Conservation (phyloP, 805 yeast genomes). For the Candida nemodendra region DNA sequence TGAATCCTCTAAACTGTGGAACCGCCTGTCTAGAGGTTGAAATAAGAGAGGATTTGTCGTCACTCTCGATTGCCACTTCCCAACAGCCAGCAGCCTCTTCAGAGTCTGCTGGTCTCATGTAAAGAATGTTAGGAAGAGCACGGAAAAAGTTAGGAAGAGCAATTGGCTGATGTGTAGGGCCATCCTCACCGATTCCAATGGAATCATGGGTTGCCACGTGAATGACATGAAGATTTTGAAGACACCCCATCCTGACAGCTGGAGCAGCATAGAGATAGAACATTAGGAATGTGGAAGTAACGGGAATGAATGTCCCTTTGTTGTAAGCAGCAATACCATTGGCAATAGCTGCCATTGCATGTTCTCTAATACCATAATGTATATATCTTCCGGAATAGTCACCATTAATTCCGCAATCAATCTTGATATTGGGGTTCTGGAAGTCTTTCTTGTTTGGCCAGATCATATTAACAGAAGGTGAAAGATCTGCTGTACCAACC, state of each 20-base stretch:
- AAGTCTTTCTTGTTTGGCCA: slow-evolving; percentile 80
- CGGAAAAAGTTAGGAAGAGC: slow-evolving; percentile 79
- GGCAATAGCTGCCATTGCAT: slow-evolving; percentile 97
- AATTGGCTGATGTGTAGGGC: slow-evolving; percentile 91
- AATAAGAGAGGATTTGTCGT: slow-evolving; percentile 64
- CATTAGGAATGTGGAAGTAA: slow-evolving; percentile 65
- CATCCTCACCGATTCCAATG: slow-evolving; percentile 89
- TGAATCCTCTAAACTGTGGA: slow-evolving; percentile 90
- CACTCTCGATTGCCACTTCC: slow-evolving; percentile 58
- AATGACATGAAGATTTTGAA: slow-evolving; percentile 76
- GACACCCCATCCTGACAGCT: slow-evolving; percentile 80
- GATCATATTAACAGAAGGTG: slow-evolving; percentile 88
- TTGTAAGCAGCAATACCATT: slow-evolving; percentile 94
- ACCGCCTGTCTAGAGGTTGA: slow-evolving; percentile 83
- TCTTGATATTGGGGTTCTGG: slow-evolving; percentile 71
- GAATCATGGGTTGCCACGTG: slow-evolving; percentile 92
- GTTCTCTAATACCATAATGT: slow-evolving; percentile 98
- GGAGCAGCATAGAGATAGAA: slow-evolving; percentile 82
- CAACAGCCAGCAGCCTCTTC: slow-evolving; percentile 83
- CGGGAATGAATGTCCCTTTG: slow-evolving; percentile 79
- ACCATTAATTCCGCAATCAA: slow-evolving; percentile 55
- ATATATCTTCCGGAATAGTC: slow-evolving; percentile 88
- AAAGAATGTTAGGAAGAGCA: slow-evolving; percentile 76
- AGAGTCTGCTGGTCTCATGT: slow-evolving; percentile 92
- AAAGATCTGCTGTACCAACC: slow-evolving; percentile 98